These are phyloP conservation scores for Rubia occidens DNA, from an alignment of 305 asterid genomes.

Conservation along the genomic window DNA sequence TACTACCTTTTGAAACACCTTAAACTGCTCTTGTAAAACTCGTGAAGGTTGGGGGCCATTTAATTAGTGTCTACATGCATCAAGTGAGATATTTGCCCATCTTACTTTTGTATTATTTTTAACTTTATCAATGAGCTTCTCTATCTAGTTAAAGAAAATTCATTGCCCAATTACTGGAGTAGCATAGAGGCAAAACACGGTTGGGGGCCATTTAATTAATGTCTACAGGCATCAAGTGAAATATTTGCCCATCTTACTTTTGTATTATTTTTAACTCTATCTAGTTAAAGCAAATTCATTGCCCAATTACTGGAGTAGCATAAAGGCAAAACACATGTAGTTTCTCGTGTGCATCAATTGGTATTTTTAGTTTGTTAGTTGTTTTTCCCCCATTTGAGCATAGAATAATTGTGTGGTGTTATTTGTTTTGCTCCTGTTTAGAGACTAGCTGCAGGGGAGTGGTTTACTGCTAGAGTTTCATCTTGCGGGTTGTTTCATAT, in stretches of 20 bases:
- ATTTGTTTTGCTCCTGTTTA: constrained; percentile 1
- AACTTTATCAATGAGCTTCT: not conserved
- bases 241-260: not conserved
- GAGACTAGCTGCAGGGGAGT: constrained; percentile 38
- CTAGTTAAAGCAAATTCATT: not conserved
- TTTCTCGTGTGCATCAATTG: not conserved
- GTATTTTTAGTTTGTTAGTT: too few species aligned
- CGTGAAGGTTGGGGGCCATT: not conserved
- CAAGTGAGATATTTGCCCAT: not conserved
- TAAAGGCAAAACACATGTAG: not conserved
- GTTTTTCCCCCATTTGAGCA: not conserved
- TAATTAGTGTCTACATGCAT: not conserved
- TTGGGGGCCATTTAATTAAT: not conserved
- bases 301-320: not conserved
- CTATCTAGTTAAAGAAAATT: constrained; percentile 1
- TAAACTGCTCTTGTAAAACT: not conserved
- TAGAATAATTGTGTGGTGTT: not conserved
- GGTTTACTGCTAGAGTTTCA: constrained; percentile 40
- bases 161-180: not conserved
- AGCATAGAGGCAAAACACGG: too few species aligned
- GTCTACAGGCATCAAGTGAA: not conserved
- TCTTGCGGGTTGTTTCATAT: constrained; percentile 37
- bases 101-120: not conserved
- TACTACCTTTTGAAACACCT: not conserved
- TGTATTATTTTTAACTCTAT: not conserved